Conservation (phyloP, 1,284 basidiomycete genomes). For the Rugiboletus extremiorientalis region DNA sequence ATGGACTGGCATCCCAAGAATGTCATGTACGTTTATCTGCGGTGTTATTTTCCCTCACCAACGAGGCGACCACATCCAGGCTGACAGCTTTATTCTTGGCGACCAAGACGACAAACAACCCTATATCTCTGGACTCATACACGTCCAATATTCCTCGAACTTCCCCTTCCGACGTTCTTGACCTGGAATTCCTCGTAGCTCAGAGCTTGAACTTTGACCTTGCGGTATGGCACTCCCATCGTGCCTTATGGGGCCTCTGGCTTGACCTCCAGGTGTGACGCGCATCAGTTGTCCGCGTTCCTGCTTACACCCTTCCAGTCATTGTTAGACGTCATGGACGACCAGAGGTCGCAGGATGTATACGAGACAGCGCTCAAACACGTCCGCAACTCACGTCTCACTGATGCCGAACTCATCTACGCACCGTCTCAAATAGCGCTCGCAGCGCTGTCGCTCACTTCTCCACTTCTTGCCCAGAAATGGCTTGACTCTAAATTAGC, state of each 20-base stretch:
- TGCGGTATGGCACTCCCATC: constrained; percentile 87
- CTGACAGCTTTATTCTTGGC: constrained; percentile 94
- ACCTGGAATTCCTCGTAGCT: constrained; percentile 93
- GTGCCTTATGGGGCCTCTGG: constrained; percentile 87
- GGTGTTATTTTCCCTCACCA: not conserved
- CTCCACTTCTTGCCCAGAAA: constrained; percentile 57
- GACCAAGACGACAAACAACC: constrained; percentile 94
- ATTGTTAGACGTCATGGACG: constrained; percentile 45
- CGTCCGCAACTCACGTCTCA: constrained; percentile 76
- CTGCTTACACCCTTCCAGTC: constrained; percentile 40
- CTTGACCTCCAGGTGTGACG: constrained; percentile 82
- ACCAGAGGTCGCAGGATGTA: constrained; percentile 43
- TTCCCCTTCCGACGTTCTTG: constrained; percentile 78
- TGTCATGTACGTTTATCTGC: constrained; percentile 78
- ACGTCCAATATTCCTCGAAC: constrained; percentile 81
- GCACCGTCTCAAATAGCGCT: constrained; percentile 93
- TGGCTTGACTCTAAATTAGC: constrained; percentile 62
- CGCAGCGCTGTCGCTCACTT: constrained; percentile 73
- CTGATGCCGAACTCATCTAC: constrained; percentile 91
- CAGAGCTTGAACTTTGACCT: constrained; percentile 95
- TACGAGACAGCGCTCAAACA: constrained; percentile 63
- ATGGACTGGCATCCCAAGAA: constrained; percentile 99
- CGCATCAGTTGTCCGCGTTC: not conserved
- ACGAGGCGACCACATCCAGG: constrained; percentile 48
- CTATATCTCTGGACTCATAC: constrained; percentile 85